Percentiles rank a stretch among this genome's conserved stretches.
These are phyloP conservation scores for Lactarius hatsudake DNA, from an alignment of 768 basidiomycete species.

Conservation along the genomic window DNA sequence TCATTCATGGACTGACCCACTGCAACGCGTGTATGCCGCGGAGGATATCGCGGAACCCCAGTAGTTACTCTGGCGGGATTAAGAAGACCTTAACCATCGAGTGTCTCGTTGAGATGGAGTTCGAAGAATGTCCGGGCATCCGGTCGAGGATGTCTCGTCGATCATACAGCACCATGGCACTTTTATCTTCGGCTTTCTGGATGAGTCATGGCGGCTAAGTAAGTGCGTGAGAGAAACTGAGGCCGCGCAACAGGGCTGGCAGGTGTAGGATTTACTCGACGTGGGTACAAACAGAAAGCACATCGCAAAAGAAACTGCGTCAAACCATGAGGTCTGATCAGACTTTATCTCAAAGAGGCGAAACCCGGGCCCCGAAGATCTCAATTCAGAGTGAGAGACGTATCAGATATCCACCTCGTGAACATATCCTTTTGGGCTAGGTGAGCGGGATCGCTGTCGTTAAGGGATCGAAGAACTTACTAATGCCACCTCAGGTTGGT, in stretches of 20 bases:
- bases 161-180: neutral
- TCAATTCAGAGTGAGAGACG: constrained; percentile 41
- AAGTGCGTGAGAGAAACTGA: neutral
- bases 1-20: neutral
- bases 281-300: neutral
- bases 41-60: constrained; percentile 13
- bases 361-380: neutral
- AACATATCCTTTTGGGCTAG: constrained; percentile 49
- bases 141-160: neutral
- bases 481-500: constrained; percentile 85
- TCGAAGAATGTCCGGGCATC: neutral
- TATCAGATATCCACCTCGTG: constrained; percentile 55
- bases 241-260: neutral
- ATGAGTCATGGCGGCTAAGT: neutral
- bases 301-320: neutral
- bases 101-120: neutral
- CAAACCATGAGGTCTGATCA: neutral
- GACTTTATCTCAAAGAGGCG: neutral
- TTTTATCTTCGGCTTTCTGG: neutral
- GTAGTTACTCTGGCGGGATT: neutral
- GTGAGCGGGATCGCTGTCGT: constrained; percentile 1
- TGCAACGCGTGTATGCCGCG: constrained; percentile 13
- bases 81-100: constrained; percentile 3
- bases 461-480: constrained; percentile 42
- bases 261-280: neutral